A percentile compares a stretch with the other conserved stretches of the same genome.
Conservation (phyloP, 345 rosid genomes). For the Linum tenue region DNA sequence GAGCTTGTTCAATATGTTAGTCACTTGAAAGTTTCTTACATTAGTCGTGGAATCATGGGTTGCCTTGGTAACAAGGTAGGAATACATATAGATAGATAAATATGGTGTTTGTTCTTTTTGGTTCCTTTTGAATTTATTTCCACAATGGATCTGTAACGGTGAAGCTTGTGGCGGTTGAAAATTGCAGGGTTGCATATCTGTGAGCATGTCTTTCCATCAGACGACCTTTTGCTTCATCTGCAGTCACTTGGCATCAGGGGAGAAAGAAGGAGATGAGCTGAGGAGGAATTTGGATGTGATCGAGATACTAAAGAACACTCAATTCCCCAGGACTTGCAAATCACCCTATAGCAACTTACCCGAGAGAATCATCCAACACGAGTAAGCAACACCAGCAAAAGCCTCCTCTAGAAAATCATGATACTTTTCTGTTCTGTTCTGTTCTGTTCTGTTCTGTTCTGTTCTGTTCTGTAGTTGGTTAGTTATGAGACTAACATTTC, state of each 20-base stretch:
- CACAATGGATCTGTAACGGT: not conserved
- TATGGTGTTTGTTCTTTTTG: no score
- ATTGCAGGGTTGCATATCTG: constrained; percentile 86
- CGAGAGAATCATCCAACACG: constrained; percentile 61
- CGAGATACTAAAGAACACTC: constrained; percentile 80
- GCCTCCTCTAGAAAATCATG: not conserved
- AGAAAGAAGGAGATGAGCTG: constrained; percentile 89
- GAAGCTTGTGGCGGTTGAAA: not conserved
- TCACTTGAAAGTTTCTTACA: constrained; percentile 63
- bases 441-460: not conserved
- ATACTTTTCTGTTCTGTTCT: not conserved
- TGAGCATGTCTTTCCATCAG: constrained; percentile 72
- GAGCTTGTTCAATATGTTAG: constrained; percentile 70
- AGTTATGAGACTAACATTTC: not conserved
- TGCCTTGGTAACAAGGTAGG: constrained; percentile 90
- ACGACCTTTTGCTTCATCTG: constrained; percentile 84
- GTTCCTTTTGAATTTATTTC: no score
- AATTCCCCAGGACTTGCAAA: constrained; percentile 60
- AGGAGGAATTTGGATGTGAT: constrained; percentile 72
- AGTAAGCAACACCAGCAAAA: constrained; percentile 38
- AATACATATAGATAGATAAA: not conserved
- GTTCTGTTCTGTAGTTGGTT: not conserved
- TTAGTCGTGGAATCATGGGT: constrained; percentile 85
- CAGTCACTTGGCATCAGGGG: constrained; percentile 96
- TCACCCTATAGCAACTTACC: constrained; percentile 45